These are phyloP conservation scores for Chlorella ohadii DNA, from an alignment of 139 green algal genomes.

Conservation along the genomic window DNA sequence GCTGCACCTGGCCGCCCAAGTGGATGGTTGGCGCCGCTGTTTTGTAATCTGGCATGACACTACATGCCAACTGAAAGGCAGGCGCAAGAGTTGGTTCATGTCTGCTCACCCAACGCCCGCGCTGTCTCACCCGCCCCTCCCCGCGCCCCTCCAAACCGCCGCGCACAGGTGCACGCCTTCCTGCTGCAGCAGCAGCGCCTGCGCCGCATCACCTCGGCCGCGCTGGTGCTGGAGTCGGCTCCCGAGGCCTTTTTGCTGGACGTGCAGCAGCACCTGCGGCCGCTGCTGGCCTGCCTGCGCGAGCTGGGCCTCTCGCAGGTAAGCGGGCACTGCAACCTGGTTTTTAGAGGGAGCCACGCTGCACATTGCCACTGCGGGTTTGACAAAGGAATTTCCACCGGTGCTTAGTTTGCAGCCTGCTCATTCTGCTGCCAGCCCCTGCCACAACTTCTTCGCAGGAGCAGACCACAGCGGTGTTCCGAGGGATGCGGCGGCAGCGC, in stretches of 20 bases:
- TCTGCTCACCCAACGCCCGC: neutral
- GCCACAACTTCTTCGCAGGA: conserved; percentile 20
- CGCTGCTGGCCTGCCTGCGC: conserved; percentile 14
- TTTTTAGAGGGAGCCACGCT: no score
- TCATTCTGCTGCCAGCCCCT: no score
- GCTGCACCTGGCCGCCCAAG: no score
- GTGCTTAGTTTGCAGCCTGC: neutral
- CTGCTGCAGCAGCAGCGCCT: conserved; percentile 27
- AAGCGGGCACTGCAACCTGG: no score
- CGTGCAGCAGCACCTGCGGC: conserved; percentile 19
- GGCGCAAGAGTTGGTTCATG: neutral
- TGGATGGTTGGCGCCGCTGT: no score
- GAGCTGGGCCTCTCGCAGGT: conserved; percentile 14
- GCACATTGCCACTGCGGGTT: no score
- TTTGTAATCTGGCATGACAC: no score
- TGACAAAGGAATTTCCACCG: no score
- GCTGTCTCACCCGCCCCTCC: neutral
- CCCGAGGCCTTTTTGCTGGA: conserved; percentile 19
- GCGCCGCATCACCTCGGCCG: conserved; percentile 21
- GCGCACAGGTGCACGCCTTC: conserved; percentile 4
- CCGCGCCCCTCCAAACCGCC: neutral
- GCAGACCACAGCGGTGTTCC: conserved; percentile 25
- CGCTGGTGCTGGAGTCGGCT: conserved; percentile 1
- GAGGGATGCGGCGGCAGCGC: conserved; percentile 8
- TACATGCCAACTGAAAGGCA: no score